phyloP scores from a whole-genome alignment of 108 stramenopile genomes.

The Seminavis robusta region DNA sequence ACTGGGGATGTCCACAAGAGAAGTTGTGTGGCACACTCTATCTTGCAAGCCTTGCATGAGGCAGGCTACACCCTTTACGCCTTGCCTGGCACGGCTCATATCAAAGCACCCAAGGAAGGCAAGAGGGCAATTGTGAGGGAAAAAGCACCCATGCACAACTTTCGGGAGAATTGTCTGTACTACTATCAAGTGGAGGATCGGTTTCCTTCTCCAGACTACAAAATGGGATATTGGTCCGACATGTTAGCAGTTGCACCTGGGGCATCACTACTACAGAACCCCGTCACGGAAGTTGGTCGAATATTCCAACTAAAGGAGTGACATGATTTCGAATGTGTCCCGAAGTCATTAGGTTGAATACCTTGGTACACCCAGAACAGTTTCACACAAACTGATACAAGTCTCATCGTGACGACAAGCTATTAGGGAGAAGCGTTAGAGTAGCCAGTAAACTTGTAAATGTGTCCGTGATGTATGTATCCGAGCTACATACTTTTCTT shows the following conservation, averaged over 20 bases:
- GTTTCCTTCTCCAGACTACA: constrained; percentile 11
- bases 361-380: too few species aligned
- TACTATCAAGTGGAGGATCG: constrained; percentile 16
- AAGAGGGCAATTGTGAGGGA: too few species aligned
- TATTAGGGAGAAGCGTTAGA: too few species aligned
- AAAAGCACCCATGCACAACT: constrained; percentile 18
- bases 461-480: too few species aligned
- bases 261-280: background rate
- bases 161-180: constrained; percentile 12
- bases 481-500: too few species aligned
- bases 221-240: constrained; percentile 34
- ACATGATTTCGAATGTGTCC: too few species aligned
- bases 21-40: background rate
- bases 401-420: too few species aligned
- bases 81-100: constrained; percentile 6
- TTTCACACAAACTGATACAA: too few species aligned
- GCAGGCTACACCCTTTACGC: constrained; percentile 9
- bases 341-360: too few species aligned
- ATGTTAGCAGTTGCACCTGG: constrained; percentile 22
- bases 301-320: too few species aligned
- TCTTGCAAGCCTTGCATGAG: constrained; percentile 2
- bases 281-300: too few species aligned
- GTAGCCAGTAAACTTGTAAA: too few species aligned
- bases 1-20: background rate
- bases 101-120: constrained; percentile 15